These are phyloP conservation scores for Gastrodia elata DNA, from an alignment of 106 monocot genomes.

Conservation along the genomic window DNA sequence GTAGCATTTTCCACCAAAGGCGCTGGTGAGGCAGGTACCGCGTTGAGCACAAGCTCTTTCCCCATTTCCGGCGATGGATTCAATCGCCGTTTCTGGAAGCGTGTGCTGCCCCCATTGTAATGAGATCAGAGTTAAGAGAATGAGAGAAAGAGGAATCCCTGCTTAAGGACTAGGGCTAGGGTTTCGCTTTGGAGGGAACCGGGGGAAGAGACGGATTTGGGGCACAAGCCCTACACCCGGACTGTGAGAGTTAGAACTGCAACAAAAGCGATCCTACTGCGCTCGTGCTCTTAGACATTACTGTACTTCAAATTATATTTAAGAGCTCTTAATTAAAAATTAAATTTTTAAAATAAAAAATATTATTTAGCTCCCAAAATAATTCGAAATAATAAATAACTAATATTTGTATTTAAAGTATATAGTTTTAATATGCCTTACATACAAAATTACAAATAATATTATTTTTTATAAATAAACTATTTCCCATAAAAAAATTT, in stretches of 20 bases:
- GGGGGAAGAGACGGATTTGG: not conserved
- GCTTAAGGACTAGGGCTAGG: constrained; percentile 21
- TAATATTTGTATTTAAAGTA: too few species aligned
- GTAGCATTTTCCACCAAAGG: constrained; percentile 5
- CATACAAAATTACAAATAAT: too few species aligned
- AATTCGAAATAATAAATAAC: too few species aligned
- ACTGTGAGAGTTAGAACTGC: constrained; percentile 8
- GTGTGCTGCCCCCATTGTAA: constrained; percentile 1
- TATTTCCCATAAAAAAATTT: too few species aligned
- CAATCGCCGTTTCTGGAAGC: constrained; percentile 5
- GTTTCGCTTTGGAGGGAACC: constrained; percentile 4
- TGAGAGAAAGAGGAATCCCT: not conserved
- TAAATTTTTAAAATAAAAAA: too few species aligned
- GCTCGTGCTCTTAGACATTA: too few species aligned
- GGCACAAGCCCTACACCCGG: not conserved
- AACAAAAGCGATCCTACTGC: not conserved
- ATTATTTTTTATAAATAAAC: too few species aligned
- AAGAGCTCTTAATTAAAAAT: too few species aligned
- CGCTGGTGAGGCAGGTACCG: constrained; percentile 6
- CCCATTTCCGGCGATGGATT: constrained; percentile 28
- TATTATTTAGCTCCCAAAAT: too few species aligned
- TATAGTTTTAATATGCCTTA: too few species aligned
- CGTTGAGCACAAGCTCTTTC: constrained; percentile 25
- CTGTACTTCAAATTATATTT: too few species aligned
- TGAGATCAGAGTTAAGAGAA: not conserved